Base-by-base conservation (phyloP, 306 rosid species). In the Gastrolobium bilobum region DNA sequence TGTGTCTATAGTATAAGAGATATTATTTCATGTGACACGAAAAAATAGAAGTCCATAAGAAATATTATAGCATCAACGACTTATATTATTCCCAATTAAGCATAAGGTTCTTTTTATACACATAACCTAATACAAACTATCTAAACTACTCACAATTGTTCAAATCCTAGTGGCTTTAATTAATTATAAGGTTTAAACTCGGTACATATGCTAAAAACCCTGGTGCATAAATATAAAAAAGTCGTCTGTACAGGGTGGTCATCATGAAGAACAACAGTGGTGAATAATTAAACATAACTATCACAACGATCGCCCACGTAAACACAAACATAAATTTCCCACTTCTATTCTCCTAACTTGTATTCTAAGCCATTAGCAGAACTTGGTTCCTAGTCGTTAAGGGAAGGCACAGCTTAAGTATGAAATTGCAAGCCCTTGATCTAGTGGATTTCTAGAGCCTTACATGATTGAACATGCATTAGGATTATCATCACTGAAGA, bases 401-500 rank as follows among this genome's bases (percentile, higher is more conserved):
- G n/a, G n/a, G n/a, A n/a, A n/a, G n/a, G n/a, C n/a, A n/a, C n/a
- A n/a, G n/a, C n/a, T n/a, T n/a, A n/a, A n/a, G n/a, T 6, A 54
- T n/a, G 62, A 51, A 52, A 54, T 29, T 50, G 56, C 54, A 64
- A 52, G 14, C 20, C 34, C 2, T 42, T 50, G n/a, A n/a, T 37
- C 4, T 59, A 10, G 4, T 34, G 8, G 31, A 43, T 9, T 10
- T 1, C 29, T 59, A 53, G 13, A 26, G 9, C 1, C n/a, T 73
- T 69, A 92, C 99, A 94, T 94, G 59, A 91, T 79, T 10, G 90
- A 85, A 52, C 99, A 94, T 61, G 97, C 92, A 83, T 94, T 79
- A 0, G 98, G 97, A 65, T 94, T 94, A 64, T 94, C 98, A 73
- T 94, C 97, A 66, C 97, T 94, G 71, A 94, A 94, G 85, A 94